A percentile compares a stretch with the other conserved stretches of the same genome.
These are phyloP conservation scores for Camellia granthamiana DNA, from an alignment of 148 eudicot species.

Conservation along the genomic window DNA sequence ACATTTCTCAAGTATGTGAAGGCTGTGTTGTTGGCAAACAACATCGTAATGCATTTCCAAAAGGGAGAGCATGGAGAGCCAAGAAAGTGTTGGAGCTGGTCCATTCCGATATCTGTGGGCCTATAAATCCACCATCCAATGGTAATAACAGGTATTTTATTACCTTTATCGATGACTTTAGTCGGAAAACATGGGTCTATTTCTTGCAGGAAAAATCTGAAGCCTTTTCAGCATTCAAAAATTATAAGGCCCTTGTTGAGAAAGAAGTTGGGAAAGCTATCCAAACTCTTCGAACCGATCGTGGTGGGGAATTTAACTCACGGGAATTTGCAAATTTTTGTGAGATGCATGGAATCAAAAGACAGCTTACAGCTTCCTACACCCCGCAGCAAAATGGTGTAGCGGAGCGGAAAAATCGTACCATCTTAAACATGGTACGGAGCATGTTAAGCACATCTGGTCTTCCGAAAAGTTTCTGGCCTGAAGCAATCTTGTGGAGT, in stretches of 20 bases:
- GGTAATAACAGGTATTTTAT: neutral
- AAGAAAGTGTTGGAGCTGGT: neutral
- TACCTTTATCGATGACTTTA: conserved; percentile 15
- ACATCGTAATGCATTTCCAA: neutral
- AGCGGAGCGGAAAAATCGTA: too few species aligned
- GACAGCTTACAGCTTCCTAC: neutral
- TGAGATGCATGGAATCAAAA: neutral
- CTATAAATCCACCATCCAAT: neutral
- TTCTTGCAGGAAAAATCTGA: conserved; percentile 10
- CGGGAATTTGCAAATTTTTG: conserved; percentile 1
- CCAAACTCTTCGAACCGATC: neutral
- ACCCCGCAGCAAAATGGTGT: too few species aligned
- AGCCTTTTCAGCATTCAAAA: neutral
- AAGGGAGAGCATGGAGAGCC: neutral
- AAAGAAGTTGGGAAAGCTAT: neutral
- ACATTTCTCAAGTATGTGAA: too few species aligned
- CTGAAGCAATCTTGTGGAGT: neutral
- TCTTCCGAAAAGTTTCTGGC: conserved; percentile 11
- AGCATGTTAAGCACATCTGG: neutral
- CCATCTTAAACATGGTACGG: too few species aligned
- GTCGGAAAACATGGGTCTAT: conserved; percentile 6
- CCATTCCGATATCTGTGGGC: neutral
- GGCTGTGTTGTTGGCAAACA: too few species aligned
- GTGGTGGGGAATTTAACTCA: conserved; percentile 11
- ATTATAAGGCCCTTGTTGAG: neutral